Evolutionary conservation across 306 rosid species (phyloP).

Genomic region (Trifolium fragiferum): DNA sequence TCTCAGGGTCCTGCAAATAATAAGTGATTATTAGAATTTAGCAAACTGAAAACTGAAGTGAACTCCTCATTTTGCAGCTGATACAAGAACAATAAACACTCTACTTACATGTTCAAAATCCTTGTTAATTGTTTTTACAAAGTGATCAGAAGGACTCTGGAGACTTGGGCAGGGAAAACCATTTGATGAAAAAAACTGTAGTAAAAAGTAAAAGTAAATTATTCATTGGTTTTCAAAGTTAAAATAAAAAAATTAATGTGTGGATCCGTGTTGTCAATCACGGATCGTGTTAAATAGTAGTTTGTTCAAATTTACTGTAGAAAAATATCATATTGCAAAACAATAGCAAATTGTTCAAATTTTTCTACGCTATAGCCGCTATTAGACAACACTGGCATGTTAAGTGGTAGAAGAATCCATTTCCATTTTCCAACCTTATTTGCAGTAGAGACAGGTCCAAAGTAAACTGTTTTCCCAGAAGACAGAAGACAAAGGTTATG

Average conservation of each 20-base stretch:
- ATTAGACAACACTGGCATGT: no score
- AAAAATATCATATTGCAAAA: no score
- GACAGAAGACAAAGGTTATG: slow-evolving; percentile 12
- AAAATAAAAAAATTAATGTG: background rate
- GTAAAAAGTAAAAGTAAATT: background rate
- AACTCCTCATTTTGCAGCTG: background rate
- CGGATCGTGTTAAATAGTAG: no score
- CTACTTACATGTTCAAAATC: background rate
- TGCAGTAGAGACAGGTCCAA: background rate
- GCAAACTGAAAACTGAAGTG: background rate
- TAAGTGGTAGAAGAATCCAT: background rate
- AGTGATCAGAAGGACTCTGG: background rate
- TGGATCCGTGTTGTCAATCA: no score
- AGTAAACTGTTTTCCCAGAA: slow-evolving; percentile 5
- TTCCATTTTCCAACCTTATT: background rate
- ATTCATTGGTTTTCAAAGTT: background rate
- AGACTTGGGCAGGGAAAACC: background rate
- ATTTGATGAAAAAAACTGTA: background rate
- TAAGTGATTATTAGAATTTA: background rate
- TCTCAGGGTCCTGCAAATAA: slow-evolving; percentile 52
- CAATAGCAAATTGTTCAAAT: no score
- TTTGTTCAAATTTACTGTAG: no score
- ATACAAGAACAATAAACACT: background rate
- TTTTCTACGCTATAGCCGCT: no score
- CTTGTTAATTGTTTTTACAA: background rate